phyloP scores from a whole-genome alignment of 2,329 filamentous ascomycete species.

The Phialophora macrospora region DNA sequence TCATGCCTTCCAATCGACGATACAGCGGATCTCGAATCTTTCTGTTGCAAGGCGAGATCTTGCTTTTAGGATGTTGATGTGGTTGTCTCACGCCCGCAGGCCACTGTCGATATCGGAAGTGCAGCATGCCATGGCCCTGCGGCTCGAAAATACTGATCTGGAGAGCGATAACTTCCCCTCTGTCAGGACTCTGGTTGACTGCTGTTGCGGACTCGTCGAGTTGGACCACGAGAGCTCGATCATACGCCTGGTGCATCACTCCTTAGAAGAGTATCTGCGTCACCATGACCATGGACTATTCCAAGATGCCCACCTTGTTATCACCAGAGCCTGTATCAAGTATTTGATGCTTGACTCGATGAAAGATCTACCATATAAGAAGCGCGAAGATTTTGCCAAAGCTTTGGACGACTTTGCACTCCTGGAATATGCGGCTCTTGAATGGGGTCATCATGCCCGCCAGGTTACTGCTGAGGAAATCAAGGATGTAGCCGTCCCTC shows the following conservation, averaged over 20 bases:
- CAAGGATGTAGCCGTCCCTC: conserved; percentile 27
- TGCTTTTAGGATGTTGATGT: conserved; percentile 41
- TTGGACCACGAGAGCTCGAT: conserved; percentile 42
- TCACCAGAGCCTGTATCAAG: conserved; percentile 35
- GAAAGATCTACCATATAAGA: conserved; percentile 26
- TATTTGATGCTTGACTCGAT: conserved; percentile 31
- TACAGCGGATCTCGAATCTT: conserved; percentile 40
- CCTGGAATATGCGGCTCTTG: conserved; percentile 34
- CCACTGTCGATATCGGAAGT: conserved; percentile 41
- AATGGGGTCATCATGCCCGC: conserved; percentile 37
- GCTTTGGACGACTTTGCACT: conserved; percentile 30
- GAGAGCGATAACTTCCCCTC: conserved; percentile 41
- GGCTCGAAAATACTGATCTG: conserved; percentile 35
- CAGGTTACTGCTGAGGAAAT: conserved; percentile 16
- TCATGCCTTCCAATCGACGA: conserved; percentile 41
- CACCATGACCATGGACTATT: conserved; percentile 43
- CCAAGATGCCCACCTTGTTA: conserved; percentile 40
- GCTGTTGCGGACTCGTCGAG: conserved; percentile 45
- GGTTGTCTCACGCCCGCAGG: conserved; percentile 41
- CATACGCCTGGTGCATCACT: conserved; percentile 46
- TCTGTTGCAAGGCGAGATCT: conserved; percentile 38
- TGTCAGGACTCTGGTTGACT: conserved; percentile 37
- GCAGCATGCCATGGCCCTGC: conserved; percentile 43
- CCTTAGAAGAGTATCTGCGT: conserved; percentile 44
- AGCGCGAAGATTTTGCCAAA: conserved; percentile 18